Evolutionary conservation across 768 basidiomycete species (phyloP), one percentile per base, ranked within the genome.

Genomic region (Serendipita vermifera): DNA sequence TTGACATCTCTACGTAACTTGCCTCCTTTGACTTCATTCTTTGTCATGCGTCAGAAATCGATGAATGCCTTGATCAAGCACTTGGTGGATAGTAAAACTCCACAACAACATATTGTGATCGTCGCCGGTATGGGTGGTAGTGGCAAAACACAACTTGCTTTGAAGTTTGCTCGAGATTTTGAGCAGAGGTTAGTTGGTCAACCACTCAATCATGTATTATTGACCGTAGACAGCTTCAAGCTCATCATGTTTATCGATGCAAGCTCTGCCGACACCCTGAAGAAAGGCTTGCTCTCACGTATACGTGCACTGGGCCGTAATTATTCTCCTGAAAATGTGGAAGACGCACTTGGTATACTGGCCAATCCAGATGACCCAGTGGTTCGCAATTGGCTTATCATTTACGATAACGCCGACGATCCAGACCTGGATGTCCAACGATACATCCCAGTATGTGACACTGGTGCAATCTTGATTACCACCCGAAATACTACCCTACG

Each of bases 181-280:
- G 7, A 26, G 20, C 9, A 51, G 17, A 51, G 22, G 46, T 26
- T 4, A 22, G 46, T 20, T 9, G n/a, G 9, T 29, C n/a, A 9
- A 9, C 31, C 15, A 9, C 15, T n/a, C n/a, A n/a, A n/a, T n/a
- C n/a, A n/a, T n/a, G n/a, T n/a, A n/a, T n/a, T n/a, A n/a, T n/a
- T n/a, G n/a, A n/a, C n/a, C n/a, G n/a, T n/a, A n/a, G 15, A 26
- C 22, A 51, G 46, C 9, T 51, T 51, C 29, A 17, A 29, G 22
- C 46, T 26, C 22, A 26, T 51, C 24, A 26, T 51, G 15, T 51
- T 51, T n/a, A 51, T 51, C n/a, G 46, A 51, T 51, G 46, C 20
- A 11, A 26, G 22, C 5, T 51, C 46, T 29, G n/a, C n/a, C 9
- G 46, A 51, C 7, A 51, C 22, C 22, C 24, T 51, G n/a, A 17